Evolutionary conservation across 306 rosid genomes (phyloP).

Genomic region (Cucumis cinereus): DNA sequence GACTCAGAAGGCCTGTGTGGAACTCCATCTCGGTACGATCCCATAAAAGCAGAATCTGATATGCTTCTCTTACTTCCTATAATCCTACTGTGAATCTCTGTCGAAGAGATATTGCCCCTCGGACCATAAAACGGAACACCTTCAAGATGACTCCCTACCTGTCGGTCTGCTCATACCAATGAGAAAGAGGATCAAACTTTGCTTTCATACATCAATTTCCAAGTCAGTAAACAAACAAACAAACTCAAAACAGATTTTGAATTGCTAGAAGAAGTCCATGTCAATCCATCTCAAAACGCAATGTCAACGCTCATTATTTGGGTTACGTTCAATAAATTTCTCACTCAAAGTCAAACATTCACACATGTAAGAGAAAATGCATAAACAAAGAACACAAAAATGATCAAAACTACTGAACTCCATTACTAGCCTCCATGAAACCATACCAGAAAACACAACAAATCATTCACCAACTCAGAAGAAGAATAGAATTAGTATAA

Average conservation of each 20-base stretch:
- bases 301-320: background rate
- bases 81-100: slow-evolving; percentile 54
- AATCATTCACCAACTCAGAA: background rate
- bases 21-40: slow-evolving; percentile 62
- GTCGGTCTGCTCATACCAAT: slow-evolving; percentile 42
- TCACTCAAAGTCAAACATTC: background rate
- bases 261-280: background rate
- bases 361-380: background rate
- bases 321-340: background rate
- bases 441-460: background rate
- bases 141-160: slow-evolving; percentile 71
- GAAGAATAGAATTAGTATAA: background rate
- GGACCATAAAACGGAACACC: slow-evolving; percentile 85
- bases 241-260: background rate
- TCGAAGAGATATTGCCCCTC: slow-evolving; percentile 61
- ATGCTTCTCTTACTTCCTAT: slow-evolving; percentile 71
- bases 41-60: slow-evolving; percentile 65
- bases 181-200: slow-evolving; percentile 26
- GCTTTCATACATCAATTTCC: background rate
- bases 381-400: slow-evolving; percentile 3
- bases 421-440: background rate
- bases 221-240: background rate
- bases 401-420: background rate
- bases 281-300: background rate
- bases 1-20: slow-evolving; percentile 53